Conservation (phyloP, 2,329 filamentous ascomycete genomes). For the Exophiala mesophila region DNA sequence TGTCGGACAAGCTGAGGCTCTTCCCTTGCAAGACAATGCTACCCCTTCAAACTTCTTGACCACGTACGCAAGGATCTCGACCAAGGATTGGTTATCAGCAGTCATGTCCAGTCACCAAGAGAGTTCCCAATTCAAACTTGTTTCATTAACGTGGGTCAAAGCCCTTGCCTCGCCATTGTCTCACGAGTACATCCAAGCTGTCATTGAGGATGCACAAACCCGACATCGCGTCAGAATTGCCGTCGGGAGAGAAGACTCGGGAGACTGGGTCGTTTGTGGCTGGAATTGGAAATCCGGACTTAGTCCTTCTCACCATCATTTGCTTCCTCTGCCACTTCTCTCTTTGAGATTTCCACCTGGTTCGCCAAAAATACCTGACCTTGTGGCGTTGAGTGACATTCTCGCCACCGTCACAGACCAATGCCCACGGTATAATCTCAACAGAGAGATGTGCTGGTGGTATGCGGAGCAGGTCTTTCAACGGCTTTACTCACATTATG, state of each 20-base stretch:
- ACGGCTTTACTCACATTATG: slow-evolving; percentile 14
- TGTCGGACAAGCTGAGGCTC: background rate
- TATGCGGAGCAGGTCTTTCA: slow-evolving; percentile 21
- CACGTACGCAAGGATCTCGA: slow-evolving; percentile 12
- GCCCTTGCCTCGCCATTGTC: slow-evolving; percentile 24
- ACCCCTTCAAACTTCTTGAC: slow-evolving; percentile 1
- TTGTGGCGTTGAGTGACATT: slow-evolving; percentile 13
- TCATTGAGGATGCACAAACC: slow-evolving; percentile 16
- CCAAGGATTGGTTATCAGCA: slow-evolving; percentile 8
- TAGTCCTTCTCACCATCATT: slow-evolving; percentile 19
- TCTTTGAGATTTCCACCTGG: slow-evolving; percentile 15
- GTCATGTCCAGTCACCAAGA: slow-evolving; percentile 1
- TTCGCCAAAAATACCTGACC: slow-evolving; percentile 5
- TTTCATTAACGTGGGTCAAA: slow-evolving; percentile 24
- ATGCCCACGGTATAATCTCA: slow-evolving; percentile 14
- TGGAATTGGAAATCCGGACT: slow-evolving; percentile 17
- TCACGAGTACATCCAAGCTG: slow-evolving; percentile 24
- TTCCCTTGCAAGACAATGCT: background rate
- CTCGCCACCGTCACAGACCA: slow-evolving; percentile 12
- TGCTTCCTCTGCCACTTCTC: slow-evolving; percentile 21
- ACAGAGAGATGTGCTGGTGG: slow-evolving; percentile 25
- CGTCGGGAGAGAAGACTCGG: slow-evolving; percentile 19
- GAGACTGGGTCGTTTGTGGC: slow-evolving; percentile 20
- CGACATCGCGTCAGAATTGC: slow-evolving; percentile 14
- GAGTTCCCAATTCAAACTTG: slow-evolving; percentile 11